Evolutionary conservation across 2,329 filamentous ascomycete species (phyloP).

Genomic region (Hortaea sp.): DNA sequence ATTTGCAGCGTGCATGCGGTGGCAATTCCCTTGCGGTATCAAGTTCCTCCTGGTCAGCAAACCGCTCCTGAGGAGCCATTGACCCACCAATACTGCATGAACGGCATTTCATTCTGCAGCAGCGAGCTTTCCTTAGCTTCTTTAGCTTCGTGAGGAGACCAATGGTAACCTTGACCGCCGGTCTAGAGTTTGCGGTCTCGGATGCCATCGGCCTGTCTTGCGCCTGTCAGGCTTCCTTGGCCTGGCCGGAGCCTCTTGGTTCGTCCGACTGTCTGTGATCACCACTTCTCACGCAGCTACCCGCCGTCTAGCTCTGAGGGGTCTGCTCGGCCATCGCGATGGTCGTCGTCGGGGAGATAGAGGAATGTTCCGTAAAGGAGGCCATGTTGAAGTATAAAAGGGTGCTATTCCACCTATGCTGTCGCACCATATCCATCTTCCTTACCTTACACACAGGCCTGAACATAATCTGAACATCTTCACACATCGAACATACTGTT

Average conservation of each 20-base stretch:
- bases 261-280: constrained; percentile 1
- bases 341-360: constrained; percentile 10
- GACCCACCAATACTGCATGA: constrained; percentile 17
- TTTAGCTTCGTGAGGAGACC: constrained; percentile 22
- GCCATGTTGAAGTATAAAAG: constrained; percentile 17
- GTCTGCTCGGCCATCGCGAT: constrained; percentile 10
- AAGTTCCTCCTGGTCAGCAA: constrained; percentile 7
- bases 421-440: constrained; percentile 14
- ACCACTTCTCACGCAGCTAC: constrained; percentile 1
- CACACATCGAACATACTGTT: neutral
- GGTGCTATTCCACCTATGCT: constrained; percentile 8
- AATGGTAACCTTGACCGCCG: constrained; percentile 13
- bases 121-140: constrained; percentile 19
- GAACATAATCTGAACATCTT: neutral
- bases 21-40: constrained; percentile 13
- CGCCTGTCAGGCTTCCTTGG: constrained; percentile 4
- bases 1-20: constrained; percentile 5
- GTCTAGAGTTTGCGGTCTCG: constrained; percentile 15
- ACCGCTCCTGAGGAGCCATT: constrained; percentile 8
- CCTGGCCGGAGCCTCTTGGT: constrained; percentile 2
- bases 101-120: constrained; percentile 8
- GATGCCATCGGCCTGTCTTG: constrained; percentile 9
- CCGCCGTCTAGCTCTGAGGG: constrained; percentile 11
- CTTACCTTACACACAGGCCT: constrained; percentile 8
- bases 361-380: constrained; percentile 10